Percentiles rank a stretch among this genome's conserved stretches.
phyloP scores from a whole-genome alignment of 2,329 filamentous ascomycete species.

The Annulohypoxylon truncatum region DNA sequence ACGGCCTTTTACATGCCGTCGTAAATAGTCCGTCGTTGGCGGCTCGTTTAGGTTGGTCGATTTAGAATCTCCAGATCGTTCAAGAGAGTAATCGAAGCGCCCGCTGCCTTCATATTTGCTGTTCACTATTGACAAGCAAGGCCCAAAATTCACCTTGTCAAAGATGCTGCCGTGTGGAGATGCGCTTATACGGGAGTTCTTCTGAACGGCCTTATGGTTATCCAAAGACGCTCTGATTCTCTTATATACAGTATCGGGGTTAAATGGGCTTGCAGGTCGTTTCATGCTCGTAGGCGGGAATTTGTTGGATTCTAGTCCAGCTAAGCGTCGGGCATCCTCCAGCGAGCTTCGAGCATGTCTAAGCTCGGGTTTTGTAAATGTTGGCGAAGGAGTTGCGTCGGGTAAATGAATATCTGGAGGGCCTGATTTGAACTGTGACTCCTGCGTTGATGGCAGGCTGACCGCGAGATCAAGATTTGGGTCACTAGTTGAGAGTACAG shows the following conservation, averaged over 20 bases:
- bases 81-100: conserved; percentile 61
- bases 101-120: conserved; percentile 70
- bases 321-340: conserved; percentile 53
- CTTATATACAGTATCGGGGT: conserved; percentile 69
- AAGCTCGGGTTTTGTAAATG: conserved; percentile 70
- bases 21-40: conserved; percentile 62
- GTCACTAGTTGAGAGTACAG: conserved; percentile 45
- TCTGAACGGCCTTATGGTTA: conserved; percentile 39
- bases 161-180: conserved; percentile 61
- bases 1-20: conserved; percentile 58
- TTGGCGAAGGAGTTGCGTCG: conserved; percentile 40
- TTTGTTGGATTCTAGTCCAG: conserved; percentile 47
- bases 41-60: conserved; percentile 51
- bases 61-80: conserved; percentile 49
- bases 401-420: conserved; percentile 33
- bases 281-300: conserved; percentile 55
- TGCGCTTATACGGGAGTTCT: conserved; percentile 43
- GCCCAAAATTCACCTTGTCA: conserved; percentile 66
- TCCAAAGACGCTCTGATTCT: conserved; percentile 63
- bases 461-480: conserved; percentile 35
- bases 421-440: conserved; percentile 38
- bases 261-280: conserved; percentile 67
- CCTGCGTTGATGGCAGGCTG: conserved; percentile 33
- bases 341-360: conserved; percentile 68
- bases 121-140: conserved; percentile 64